Evolutionary conservation across 768 basidiomycete species (phyloP).

Genomic region (Tricholoma sp.): DNA sequence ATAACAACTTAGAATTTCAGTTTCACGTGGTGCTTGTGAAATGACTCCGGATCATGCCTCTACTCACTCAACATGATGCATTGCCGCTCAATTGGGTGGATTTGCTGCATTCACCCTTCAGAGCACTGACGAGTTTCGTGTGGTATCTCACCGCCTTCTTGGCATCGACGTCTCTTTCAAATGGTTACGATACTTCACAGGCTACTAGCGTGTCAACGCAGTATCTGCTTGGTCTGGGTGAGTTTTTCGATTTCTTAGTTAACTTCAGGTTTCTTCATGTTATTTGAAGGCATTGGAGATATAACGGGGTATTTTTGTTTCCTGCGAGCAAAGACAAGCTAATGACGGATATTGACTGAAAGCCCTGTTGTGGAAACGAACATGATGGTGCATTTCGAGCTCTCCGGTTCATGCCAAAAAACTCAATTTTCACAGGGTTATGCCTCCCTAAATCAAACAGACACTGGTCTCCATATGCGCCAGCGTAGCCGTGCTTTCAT

Average conservation of each 20-base stretch:
- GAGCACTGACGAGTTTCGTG: conserved; percentile 32
- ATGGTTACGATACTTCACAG: conserved; percentile 18
- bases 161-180: conserved; percentile 27
- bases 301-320: conserved; percentile 55
- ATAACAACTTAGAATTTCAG: too few species aligned
- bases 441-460: conserved; percentile 57
- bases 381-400: conserved; percentile 56
- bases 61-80: conserved; percentile 28
- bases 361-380: conserved; percentile 80
- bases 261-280: neutral
- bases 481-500: conserved; percentile 76
- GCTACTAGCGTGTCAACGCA: conserved; percentile 26
- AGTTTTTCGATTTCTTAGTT: conserved; percentile 14
- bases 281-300: conserved; percentile 57
- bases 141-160: conserved; percentile 43
- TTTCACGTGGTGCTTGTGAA: too few species aligned
- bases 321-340: too few species aligned
- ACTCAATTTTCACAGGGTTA: conserved; percentile 46
- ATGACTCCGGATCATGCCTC: conserved; percentile 20
- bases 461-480: conserved; percentile 75
- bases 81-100: conserved; percentile 35
- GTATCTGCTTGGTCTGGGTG: conserved; percentile 59
- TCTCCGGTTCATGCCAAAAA: neutral
- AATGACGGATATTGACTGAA: conserved; percentile 1
- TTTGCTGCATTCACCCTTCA: conserved; percentile 28